A percentile compares a stretch with the other conserved stretches of the same genome.
phyloP scores from a whole-genome alignment of 1,284 basidiomycete species.

The Schizopora paradoxa region DNA sequence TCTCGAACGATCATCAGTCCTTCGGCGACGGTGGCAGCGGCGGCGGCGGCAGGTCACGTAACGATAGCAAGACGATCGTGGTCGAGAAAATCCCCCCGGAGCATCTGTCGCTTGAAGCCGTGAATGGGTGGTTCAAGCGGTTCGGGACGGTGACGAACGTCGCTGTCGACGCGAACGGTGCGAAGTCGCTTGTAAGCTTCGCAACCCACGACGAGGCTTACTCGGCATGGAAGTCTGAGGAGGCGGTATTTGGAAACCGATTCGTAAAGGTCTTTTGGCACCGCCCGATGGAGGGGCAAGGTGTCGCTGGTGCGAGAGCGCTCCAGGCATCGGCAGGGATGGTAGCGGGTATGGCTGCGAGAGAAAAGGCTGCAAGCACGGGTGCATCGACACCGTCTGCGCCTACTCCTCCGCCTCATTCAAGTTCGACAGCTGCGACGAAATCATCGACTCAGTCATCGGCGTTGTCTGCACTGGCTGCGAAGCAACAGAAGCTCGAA shows the following conservation, averaged over 20 bases:
- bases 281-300: constrained; percentile 83
- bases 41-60: too few relatives aligned
- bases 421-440: constrained; percentile 26
- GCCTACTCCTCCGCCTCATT: constrained; percentile 20
- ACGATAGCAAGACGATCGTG: constrained; percentile 83
- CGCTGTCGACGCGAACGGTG: constrained; percentile 70
- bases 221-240: constrained; percentile 87
- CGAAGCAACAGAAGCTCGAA: constrained; percentile 74
- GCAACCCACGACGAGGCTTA: constrained; percentile 81
- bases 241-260: constrained; percentile 89
- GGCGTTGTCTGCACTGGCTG: constrained; percentile 49
- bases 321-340: constrained; percentile 73
- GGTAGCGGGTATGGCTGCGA: constrained; percentile 53
- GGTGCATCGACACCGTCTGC: constrained; percentile 28
- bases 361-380: constrained; percentile 20
- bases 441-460: constrained; percentile 29
- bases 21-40: constrained; percentile 53
- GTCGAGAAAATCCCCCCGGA: constrained; percentile 92
- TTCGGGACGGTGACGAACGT: constrained; percentile 94
- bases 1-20: constrained; percentile 55
- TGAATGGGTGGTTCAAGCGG: constrained; percentile 87
- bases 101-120: constrained; percentile 69
- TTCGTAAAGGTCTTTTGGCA: constrained; percentile 97
- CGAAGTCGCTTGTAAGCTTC: constrained; percentile 86
- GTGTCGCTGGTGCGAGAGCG: constrained; percentile 65